Evolutionary conservation across 2,329 filamentous ascomycete genomes (phyloP).

Genomic region (Arthrobotrys entomopaga): DNA sequence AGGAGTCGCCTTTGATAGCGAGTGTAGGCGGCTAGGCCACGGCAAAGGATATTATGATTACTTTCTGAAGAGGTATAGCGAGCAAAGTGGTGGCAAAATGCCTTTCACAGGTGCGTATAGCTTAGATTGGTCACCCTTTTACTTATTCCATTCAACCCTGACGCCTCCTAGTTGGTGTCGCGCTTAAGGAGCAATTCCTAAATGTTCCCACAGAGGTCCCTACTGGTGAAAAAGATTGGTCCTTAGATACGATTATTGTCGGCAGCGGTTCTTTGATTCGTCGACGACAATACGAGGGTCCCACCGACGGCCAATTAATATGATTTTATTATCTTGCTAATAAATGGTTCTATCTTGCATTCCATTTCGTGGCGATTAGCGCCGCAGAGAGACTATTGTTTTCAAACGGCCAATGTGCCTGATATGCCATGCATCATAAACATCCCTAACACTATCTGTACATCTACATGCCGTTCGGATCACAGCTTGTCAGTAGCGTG

Average conservation of each 20-base stretch:
- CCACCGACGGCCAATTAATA: background rate
- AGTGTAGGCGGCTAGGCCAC: slow-evolving; percentile 82
- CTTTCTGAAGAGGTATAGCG: slow-evolving; percentile 81
- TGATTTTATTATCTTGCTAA: slow-evolving; percentile 12
- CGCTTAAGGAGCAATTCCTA: slow-evolving; percentile 86
- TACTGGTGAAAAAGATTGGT: slow-evolving; percentile 64
- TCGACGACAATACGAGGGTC: slow-evolving; percentile 25
- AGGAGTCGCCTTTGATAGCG: slow-evolving; percentile 86
- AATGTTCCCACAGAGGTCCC: slow-evolving; percentile 66
- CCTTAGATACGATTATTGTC: slow-evolving; percentile 57
- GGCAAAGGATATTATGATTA: slow-evolving; percentile 97
- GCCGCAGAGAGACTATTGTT: no score
- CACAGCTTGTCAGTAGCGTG: no score
- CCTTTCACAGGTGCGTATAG: slow-evolving; percentile 67
- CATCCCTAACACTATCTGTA: background rate
- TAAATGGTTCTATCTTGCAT: background rate
- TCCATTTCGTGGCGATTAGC: no score
- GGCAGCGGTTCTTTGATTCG: slow-evolving; percentile 58
- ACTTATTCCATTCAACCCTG: slow-evolving; percentile 61
- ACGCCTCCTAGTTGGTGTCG: slow-evolving; percentile 72
- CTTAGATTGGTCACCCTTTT: slow-evolving; percentile 34
- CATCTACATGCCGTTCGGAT: no score
- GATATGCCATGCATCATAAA: slow-evolving; percentile 6
- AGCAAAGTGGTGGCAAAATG: slow-evolving; percentile 63
- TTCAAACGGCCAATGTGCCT: slow-evolving; percentile 16